Conservation (phyloP, 2,329 filamentous ascomycete species). For the Xylariaceae sp. region DNA sequence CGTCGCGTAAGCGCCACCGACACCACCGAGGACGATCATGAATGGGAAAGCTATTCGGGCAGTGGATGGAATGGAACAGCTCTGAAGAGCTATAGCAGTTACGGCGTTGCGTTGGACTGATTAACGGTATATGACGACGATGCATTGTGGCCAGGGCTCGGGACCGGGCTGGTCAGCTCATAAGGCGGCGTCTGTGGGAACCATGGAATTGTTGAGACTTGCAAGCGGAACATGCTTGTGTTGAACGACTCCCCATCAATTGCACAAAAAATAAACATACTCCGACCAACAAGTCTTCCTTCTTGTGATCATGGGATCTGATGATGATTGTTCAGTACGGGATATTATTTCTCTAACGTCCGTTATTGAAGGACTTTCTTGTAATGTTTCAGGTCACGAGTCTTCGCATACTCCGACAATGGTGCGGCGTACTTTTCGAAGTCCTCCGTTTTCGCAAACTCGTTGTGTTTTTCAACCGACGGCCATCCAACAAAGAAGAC, state of each 20-base stretch:
- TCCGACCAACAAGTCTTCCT: conserved; percentile 7
- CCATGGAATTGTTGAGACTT: conserved; percentile 42
- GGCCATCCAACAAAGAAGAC: conserved; percentile 36
- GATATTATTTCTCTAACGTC: no score
- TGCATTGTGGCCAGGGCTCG: conserved; percentile 21
- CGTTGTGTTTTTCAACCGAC: conserved; percentile 30
- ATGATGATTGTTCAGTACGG: no score
- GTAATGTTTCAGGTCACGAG: conserved; percentile 28
- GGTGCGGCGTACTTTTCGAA: conserved; percentile 19
- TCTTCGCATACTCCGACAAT: conserved; percentile 17
- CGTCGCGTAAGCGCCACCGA: conserved; percentile 27
- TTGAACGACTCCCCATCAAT: conserved; percentile 26
- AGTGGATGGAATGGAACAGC: background rate
- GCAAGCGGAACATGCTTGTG: conserved; percentile 27
- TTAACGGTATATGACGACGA: conserved; percentile 9
- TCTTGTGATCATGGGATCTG: no score
- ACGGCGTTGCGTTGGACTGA: no score
- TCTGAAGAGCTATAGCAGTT: no score
- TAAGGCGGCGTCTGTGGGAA: conserved; percentile 54
- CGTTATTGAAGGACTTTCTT: conserved; percentile 18
- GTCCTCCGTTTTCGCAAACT: conserved; percentile 21
- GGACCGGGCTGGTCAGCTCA: conserved; percentile 28
- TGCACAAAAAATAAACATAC: conserved; percentile 18
- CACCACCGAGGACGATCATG: background rate
- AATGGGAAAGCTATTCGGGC: background rate